phyloP scores from a whole-genome alignment of 2,329 filamentous ascomycete species.

The Talaromyces sp. region DNA sequence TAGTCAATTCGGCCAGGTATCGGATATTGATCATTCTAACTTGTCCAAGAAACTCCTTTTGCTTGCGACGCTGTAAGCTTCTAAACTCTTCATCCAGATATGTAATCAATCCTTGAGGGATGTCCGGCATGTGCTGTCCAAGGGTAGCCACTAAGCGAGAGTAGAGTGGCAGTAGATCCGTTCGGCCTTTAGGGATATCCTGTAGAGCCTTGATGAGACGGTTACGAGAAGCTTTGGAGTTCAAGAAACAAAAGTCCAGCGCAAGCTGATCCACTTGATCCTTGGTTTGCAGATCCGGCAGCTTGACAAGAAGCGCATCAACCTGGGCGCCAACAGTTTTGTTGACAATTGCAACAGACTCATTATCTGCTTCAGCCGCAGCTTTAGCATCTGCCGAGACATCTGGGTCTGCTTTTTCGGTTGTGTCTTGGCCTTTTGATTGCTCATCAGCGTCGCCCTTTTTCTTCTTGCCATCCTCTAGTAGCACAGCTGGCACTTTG shows the following conservation, averaged over 20 bases:
- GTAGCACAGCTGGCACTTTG: constrained; percentile 86
- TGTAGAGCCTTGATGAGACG: constrained; percentile 88
- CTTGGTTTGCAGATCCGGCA: constrained; percentile 90
- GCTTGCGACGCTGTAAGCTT: constrained; percentile 92
- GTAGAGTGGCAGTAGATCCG: constrained; percentile 86
- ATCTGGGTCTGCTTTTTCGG: constrained; percentile 37
- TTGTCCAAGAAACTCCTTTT: constrained; percentile 94
- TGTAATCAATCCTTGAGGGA: constrained; percentile 85
- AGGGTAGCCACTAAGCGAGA: constrained; percentile 90
- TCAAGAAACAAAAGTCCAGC: constrained; percentile 95
- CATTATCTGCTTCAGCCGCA: constrained; percentile 64
- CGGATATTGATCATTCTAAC: constrained; percentile 91
- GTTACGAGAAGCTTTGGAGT: constrained; percentile 96
- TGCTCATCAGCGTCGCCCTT: constrained; percentile 78
- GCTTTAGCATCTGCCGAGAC: constrained; percentile 50
- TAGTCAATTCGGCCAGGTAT: constrained; percentile 96
- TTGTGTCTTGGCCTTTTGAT: constrained; percentile 55
- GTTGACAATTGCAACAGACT: constrained; percentile 91
- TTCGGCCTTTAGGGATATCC: constrained; percentile 89
- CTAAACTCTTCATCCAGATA: constrained; percentile 96
- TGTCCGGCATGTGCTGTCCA: constrained; percentile 87
- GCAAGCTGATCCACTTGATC: constrained; percentile 89
- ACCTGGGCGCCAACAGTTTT: constrained; percentile 97
- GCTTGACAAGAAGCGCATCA: constrained; percentile 77
- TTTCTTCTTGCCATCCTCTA: constrained; percentile 95